These are phyloP conservation scores for Lophiotrema nucula DNA, from an alignment of 495 filamentous ascomycete genomes.

Conservation along the genomic window DNA sequence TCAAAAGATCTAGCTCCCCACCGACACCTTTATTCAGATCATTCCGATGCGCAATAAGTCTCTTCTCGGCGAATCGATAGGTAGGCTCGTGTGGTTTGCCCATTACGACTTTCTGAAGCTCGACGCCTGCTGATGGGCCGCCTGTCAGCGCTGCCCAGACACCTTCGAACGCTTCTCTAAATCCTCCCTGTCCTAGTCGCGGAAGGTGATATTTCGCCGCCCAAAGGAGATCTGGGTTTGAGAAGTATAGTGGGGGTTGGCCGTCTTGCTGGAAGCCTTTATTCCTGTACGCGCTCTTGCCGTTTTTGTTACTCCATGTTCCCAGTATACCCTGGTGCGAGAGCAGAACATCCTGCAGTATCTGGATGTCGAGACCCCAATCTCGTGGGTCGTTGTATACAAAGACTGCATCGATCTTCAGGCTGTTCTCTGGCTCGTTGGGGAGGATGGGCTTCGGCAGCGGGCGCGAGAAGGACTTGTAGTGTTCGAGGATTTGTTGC, in stretches of 20 bases:
- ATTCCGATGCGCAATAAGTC: conserved; percentile 61
- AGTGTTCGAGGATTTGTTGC: conserved; percentile 57
- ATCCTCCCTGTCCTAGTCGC: conserved; percentile 89
- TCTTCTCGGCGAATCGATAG: conserved; percentile 78
- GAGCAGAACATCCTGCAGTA: conserved; percentile 78
- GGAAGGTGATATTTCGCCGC: conserved; percentile 78
- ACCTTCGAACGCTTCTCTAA: conserved; percentile 76
- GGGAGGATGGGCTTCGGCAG: conserved; percentile 50
- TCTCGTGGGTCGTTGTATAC: conserved; percentile 91
- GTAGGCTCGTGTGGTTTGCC: conserved; percentile 80
- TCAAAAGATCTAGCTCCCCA: conserved; percentile 47
- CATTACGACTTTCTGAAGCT: conserved; percentile 65
- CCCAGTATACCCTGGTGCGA: conserved; percentile 73
- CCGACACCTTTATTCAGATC: conserved; percentile 39
- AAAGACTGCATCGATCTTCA: conserved; percentile 81
- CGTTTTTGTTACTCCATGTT: conserved; percentile 65
- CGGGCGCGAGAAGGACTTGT: conserved; percentile 61
- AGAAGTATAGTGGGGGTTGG: conserved; percentile 81
- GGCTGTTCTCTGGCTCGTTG: conserved; percentile 44
- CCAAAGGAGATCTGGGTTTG: conserved; percentile 89
- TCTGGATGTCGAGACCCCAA: conserved; percentile 83
- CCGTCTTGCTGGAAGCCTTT: conserved; percentile 72
- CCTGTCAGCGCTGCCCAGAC: conserved; percentile 72
- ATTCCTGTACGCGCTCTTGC: conserved; percentile 58
- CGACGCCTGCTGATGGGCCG: conserved; percentile 52